These are phyloP conservation scores for Papilionanthe hybrid DNA, from an alignment of 116 monocot genomes.

Conservation along the genomic window DNA sequence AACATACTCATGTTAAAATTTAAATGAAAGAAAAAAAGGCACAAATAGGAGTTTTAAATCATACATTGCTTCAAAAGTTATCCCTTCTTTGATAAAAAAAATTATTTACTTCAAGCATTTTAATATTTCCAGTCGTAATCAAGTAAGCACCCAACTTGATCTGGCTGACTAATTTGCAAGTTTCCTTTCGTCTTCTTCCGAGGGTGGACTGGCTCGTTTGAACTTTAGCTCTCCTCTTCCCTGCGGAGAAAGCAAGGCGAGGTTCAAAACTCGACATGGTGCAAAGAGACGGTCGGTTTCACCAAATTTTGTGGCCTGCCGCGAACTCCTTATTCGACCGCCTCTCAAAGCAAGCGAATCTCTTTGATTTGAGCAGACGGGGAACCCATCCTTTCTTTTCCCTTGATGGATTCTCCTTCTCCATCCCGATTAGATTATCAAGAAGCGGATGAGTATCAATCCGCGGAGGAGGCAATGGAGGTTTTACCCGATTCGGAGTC, in stretches of 20 bases:
- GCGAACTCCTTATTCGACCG: neutral
- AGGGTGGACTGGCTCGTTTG: neutral
- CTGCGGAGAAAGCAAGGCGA: neutral
- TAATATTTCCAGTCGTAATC: too few species aligned
- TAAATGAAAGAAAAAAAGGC: too few species aligned
- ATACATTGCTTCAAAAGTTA: too few species aligned
- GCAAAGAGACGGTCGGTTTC: constrained; percentile 6
- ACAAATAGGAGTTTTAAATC: too few species aligned
- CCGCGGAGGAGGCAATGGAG: constrained; percentile 2
- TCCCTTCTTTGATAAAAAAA: too few species aligned
- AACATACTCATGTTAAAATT: too few species aligned
- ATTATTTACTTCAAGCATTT: too few species aligned
- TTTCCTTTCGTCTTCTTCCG: neutral
- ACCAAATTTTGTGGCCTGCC: neutral
- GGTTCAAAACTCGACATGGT: neutral
- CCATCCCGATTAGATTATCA: constrained; percentile 1
- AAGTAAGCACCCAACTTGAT: too few species aligned
- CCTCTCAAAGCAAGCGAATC: neutral
- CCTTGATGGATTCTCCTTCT: neutral
- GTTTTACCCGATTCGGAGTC: constrained; percentile 3
- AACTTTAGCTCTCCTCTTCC: neutral
- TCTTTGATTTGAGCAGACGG: neutral
- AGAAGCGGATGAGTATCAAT: neutral
- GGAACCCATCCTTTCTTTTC: neutral
- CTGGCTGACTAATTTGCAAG: neutral